Conservation (phyloP, 2,329 filamentous ascomycete species). For the Pezicula radicicola region DNA sequence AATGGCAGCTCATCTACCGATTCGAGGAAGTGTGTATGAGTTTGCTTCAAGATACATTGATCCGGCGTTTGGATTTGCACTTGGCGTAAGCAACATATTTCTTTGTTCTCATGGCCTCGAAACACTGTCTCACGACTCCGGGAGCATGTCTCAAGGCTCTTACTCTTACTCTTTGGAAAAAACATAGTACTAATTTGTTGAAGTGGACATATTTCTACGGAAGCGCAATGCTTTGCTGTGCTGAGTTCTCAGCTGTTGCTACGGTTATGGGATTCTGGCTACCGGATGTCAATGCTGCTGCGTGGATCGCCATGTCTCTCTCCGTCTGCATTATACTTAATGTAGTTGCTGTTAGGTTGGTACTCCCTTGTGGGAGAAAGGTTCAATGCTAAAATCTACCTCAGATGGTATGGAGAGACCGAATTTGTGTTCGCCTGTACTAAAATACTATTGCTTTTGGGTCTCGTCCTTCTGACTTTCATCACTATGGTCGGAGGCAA, state of each 20-base stretch:
- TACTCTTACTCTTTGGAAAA: too few species aligned
- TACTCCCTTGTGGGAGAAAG: conserved; percentile 44
- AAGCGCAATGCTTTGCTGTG: conserved; percentile 42
- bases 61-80: conserved; percentile 44
- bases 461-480: conserved; percentile 52
- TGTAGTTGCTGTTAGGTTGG: conserved; percentile 30
- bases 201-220: conserved; percentile 32
- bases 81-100: too few species aligned
- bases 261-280: conserved; percentile 61
- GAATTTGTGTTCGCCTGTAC: conserved; percentile 61
- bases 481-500: conserved; percentile 57
- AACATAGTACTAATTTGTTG: too few species aligned
- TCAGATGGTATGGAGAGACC: conserved; percentile 49
- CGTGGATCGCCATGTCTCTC: conserved; percentile 29
- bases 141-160: too few species aligned
- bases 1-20: conserved; percentile 43
- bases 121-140: too few species aligned
- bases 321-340: conserved; percentile 2
- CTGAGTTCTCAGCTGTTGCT: conserved; percentile 61
- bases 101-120: too few species aligned
- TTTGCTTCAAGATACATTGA: conserved; percentile 45
- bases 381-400: conserved; percentile 28
- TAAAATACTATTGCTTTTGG: conserved; percentile 57
- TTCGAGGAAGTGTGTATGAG: conserved; percentile 46
- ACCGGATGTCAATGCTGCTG: conserved; percentile 44